Base-by-base conservation (phyloP, 2,329 filamentous ascomycete species). In the Colletotrichum higginsianum region DNA sequence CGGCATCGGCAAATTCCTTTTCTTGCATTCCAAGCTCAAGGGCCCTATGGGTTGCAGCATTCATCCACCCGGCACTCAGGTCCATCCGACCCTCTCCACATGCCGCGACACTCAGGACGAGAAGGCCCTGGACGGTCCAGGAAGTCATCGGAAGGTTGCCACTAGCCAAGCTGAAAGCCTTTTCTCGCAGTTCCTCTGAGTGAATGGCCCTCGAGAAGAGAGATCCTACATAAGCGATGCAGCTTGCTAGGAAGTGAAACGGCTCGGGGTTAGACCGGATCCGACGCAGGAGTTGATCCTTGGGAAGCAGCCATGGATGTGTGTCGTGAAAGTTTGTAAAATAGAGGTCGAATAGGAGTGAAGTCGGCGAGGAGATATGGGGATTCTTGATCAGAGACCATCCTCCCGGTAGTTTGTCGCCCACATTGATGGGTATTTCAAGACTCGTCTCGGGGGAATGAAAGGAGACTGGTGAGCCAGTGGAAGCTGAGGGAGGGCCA, bases 191-290 rank as follows among this genome's bases (percentile, higher is more conserved):
- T 15, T 81, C 79, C 18, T 77, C 75, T 7, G 81, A 79, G 13
- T 75, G 73, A 1, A 79, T 73, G 44, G 80, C 74, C 18, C 75
- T 66, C 8, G 75, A 75, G 73, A 81, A 83, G 7, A 83, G 73
- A 8, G 82, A 83, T n/a, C 81, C 82, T 18, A 83, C 80, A 53
- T 80, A 83, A 61, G 79, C 75, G 68, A 84, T 76, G 6, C 80
- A 79, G 21, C 76, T 75, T 18, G 79, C 75, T 13, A 81, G 66
- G 40, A 81, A 81, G n/a, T 78, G 74, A 2, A 74, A 66, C 30
- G 68, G 18, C 23, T 68, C 21, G 49, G 69, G 58, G 6, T 72
- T 38, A 0, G 57, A 30, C 26, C 63, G 47, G 16, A 75, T 63
- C 8, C 42, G 73, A 30, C 23, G 40, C 7, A 75, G 53, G 15